Conservation (phyloP, 768 basidiomycete genomes). For the Leccinellum rugosiceps region DNA sequence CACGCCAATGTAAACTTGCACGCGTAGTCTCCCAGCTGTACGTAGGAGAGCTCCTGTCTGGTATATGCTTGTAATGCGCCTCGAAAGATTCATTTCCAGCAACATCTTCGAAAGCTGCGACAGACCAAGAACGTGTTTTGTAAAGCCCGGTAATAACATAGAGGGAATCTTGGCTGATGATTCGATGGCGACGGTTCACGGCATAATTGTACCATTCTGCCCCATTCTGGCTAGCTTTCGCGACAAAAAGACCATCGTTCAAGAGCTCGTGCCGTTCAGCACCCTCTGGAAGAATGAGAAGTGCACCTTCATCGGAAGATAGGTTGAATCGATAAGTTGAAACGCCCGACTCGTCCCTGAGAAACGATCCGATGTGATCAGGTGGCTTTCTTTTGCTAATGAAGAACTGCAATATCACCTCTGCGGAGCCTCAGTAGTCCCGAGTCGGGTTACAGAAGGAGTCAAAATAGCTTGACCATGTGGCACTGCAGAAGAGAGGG, state of each 20-base stretch:
- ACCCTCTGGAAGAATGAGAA: not conserved
- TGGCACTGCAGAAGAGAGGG: not conserved
- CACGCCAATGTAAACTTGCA: too few relatives aligned
- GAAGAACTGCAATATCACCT: not conserved
- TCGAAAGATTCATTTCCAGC: not conserved
- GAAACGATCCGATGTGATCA: not conserved
- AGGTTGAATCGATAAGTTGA: not conserved
- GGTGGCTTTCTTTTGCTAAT: not conserved
- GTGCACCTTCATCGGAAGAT: not conserved
- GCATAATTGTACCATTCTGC: not conserved
- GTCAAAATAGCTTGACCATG: not conserved
- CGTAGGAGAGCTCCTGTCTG: not conserved
- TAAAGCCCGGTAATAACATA: not conserved
- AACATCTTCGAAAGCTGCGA: not conserved
- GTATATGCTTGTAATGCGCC: not conserved
- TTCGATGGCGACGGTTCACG: not conserved
- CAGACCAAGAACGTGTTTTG: not conserved
- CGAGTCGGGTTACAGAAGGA: not conserved
- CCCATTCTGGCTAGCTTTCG: not conserved
- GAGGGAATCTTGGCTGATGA: not conserved
- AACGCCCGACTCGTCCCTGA: not conserved
- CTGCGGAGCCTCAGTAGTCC: too few relatives aligned
- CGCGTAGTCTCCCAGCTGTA: too few relatives aligned
- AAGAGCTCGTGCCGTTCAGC: not conserved
- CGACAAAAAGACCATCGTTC: not conserved